These are phyloP conservation scores for Jatropha podagrica DNA, from an alignment of 441 rosid species.

Conservation along the genomic window DNA sequence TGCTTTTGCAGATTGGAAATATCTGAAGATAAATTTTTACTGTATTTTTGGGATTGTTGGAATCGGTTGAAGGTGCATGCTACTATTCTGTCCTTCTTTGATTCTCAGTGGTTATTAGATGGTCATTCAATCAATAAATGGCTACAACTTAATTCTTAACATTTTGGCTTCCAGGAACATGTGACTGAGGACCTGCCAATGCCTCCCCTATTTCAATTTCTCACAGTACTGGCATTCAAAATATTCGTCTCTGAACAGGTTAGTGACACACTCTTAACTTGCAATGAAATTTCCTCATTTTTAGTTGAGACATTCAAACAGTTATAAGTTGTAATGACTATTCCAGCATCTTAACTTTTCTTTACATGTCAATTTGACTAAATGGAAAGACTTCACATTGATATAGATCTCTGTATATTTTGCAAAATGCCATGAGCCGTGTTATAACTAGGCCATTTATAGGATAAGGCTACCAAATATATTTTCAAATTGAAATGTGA, in stretches of 20 bases:
- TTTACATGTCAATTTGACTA: not conserved
- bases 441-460: not conserved
- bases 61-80: slow-evolving; percentile 57
- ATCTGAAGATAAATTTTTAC: slow-evolving; percentile 76
- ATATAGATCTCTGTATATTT: not conserved
- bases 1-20: slow-evolving; percentile 61
- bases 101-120: slow-evolving; percentile 10
- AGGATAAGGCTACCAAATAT: not conserved
- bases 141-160: slow-evolving; percentile 10
- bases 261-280: slow-evolving; percentile 14
- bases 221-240: slow-evolving; percentile 79
- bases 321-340: slow-evolving; percentile 1
- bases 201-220: slow-evolving; percentile 95
- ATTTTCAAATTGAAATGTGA: not conserved
- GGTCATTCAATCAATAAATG: slow-evolving; percentile 1
- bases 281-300: slow-evolving; percentile 1
- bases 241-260: slow-evolving; percentile 81
- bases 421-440: not conserved
- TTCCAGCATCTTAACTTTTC: not conserved
- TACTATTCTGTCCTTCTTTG: slow-evolving; percentile 1
- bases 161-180: slow-evolving; percentile 58
- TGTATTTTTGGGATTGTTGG: slow-evolving; percentile 90
- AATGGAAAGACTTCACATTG: not conserved
- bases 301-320: not conserved
- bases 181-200: slow-evolving; percentile 66